Evolutionary conservation across 129 eudicot genomes (phyloP).

Genomic region (Rutidosis leptorrhynchoides): DNA sequence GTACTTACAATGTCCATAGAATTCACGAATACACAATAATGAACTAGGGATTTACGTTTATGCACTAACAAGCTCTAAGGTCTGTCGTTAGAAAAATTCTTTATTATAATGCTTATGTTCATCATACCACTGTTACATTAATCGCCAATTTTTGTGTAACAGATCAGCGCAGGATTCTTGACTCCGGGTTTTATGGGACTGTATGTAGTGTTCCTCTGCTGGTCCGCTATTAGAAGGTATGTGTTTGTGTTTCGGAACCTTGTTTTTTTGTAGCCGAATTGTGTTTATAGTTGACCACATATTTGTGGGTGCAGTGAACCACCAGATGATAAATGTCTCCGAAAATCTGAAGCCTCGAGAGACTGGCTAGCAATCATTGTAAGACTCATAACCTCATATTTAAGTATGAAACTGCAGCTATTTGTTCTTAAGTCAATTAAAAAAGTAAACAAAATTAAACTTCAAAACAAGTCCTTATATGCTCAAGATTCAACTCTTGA

Average conservation of each 20-base stretch:
- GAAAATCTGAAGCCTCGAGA: slow-evolving; percentile 50
- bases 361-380: slow-evolving; percentile 88
- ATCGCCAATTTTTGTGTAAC: slow-evolving; percentile 17
- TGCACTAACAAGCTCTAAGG: too few species aligned
- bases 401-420: not conserved
- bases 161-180: slow-evolving; percentile 66
- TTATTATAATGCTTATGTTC: not conserved
- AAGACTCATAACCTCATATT: slow-evolving; percentile 24
- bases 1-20: too few species aligned
- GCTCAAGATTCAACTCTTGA: slow-evolving; percentile 17
- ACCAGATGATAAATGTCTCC: slow-evolving; percentile 60
- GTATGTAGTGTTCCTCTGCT: slow-evolving; percentile 74
- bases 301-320: slow-evolving; percentile 58
- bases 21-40: too few species aligned
- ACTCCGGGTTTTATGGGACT: slow-evolving; percentile 90
- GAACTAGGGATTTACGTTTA: too few species aligned
- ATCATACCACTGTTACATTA: not conserved
- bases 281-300: slow-evolving; percentile 4
- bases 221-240: slow-evolving; percentile 93
- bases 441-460: not conserved
- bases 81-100: too few species aligned
- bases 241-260: not conserved
- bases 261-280: not conserved
- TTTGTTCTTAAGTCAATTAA: not conserved
- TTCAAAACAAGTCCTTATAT: slow-evolving; percentile 11